phyloP scores from a whole-genome alignment of 1,139 yeast genomes.

The Candida sojae region DNA sequence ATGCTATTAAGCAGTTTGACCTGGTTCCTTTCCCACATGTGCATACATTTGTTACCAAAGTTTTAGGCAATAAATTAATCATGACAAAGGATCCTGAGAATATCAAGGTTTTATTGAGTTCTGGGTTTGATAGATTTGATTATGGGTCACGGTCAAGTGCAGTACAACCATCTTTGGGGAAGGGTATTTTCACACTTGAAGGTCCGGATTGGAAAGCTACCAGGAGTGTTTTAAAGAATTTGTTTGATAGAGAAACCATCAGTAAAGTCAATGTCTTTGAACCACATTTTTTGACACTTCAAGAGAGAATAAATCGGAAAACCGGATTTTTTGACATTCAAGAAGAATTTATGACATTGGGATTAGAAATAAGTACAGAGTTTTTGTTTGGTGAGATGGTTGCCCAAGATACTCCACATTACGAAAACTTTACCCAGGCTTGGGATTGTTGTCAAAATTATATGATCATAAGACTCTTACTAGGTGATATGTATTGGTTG shows the following conservation, averaged over 20 bases:
- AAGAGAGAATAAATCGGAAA: conserved; percentile 27
- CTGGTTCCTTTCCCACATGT: neutral
- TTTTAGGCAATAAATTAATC: conserved; percentile 19
- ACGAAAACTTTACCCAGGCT: conserved; percentile 29
- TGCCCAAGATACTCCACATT: conserved; percentile 13
- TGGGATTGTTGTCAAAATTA: conserved; percentile 31
- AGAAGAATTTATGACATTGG: conserved; percentile 35
- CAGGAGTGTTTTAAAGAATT: conserved; percentile 55
- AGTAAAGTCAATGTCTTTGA: conserved; percentile 48
- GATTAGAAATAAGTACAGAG: conserved; percentile 44
- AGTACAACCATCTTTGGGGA: conserved; percentile 48
- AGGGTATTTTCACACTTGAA: conserved; percentile 57
- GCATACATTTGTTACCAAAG: conserved; percentile 6
- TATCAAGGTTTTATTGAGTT: conserved; percentile 36
- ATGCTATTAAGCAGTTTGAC: neutral
- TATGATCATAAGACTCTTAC: conserved; percentile 30
- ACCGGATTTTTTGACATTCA: conserved; percentile 35
- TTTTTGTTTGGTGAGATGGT: conserved; percentile 42
- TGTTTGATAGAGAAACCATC: conserved; percentile 52
- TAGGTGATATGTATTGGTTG: conserved; percentile 28
- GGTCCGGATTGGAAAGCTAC: conserved; percentile 59
- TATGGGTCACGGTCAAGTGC: conserved; percentile 45
- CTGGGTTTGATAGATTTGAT: conserved; percentile 48
- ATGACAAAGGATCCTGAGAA: conserved; percentile 29
- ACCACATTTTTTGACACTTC: conserved; percentile 38